Conservation (phyloP, 768 basidiomycete species). For the Kwoniella newhampshirensis region DNA sequence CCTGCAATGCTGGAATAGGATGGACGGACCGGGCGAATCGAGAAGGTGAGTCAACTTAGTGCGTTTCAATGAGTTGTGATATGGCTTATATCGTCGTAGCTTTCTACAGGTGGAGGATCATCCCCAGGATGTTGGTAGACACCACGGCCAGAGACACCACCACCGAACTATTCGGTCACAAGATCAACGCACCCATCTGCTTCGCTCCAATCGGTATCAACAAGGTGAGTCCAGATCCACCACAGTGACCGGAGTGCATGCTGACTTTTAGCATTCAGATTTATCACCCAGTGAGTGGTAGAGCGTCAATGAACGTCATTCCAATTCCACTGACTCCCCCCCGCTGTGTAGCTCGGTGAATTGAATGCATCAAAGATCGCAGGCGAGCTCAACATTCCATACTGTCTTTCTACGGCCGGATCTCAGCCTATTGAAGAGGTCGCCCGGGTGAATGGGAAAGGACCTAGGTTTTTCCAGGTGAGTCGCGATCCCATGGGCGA, state of each 20-base stretch:
- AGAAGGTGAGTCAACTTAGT: conserved; percentile 47
- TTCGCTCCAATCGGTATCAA: conserved; percentile 74
- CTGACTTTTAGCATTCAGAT: no score
- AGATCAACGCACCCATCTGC: conserved; percentile 59
- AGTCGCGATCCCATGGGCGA: background rate
- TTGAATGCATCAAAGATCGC: conserved; percentile 69
- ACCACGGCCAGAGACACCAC: conserved; percentile 59
- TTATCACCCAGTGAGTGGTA: no score
- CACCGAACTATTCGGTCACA: conserved; percentile 58
- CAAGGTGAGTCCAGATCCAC: conserved; percentile 16
- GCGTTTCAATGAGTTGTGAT: background rate
- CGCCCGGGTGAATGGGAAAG: conserved; percentile 64
- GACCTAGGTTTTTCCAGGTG: conserved; percentile 60
- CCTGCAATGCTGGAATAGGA: conserved; percentile 71
- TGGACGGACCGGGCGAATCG: conserved; percentile 69
- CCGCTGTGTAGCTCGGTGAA: conserved; percentile 63
- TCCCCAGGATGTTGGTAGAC: conserved; percentile 65
- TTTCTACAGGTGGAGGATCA: conserved; percentile 61
- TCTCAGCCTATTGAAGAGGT: conserved; percentile 72
- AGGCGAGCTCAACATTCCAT: conserved; percentile 64
- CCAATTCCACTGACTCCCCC: background rate
- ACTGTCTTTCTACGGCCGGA: conserved; percentile 73
- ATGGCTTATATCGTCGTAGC: conserved; percentile 5
- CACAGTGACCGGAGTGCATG: no score
- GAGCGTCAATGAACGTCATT: background rate